Conservation (phyloP, 2,329 filamentous ascomycete genomes). For the Grosmannia penicillata region DNA sequence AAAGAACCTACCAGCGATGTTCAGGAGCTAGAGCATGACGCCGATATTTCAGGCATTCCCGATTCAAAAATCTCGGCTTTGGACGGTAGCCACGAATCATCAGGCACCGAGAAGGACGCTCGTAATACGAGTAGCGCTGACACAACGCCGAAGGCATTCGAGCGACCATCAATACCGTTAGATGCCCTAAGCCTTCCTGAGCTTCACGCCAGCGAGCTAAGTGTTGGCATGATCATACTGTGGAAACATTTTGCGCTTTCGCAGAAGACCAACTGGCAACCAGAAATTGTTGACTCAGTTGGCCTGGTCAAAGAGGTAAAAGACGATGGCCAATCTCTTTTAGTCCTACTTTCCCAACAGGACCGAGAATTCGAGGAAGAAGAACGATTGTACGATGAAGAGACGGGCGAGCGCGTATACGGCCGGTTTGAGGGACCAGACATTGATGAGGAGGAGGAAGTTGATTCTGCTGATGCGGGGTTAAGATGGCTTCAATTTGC, state of each 20-base stretch:
- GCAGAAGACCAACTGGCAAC: slow-evolving; percentile 49
- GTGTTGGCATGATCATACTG: slow-evolving; percentile 48
- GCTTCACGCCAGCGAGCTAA: slow-evolving; percentile 32
- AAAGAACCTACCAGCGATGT: too few species aligned
- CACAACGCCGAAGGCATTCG: slow-evolving; percentile 23
- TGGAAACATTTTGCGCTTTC: slow-evolving; percentile 53
- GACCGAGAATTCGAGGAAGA: slow-evolving; percentile 44
- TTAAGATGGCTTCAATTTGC: slow-evolving; percentile 38
- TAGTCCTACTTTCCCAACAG: slow-evolving; percentile 52
- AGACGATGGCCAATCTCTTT: slow-evolving; percentile 34
- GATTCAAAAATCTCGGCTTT: too few species aligned
- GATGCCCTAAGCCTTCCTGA: slow-evolving; percentile 38
- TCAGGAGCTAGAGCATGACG: too few species aligned
- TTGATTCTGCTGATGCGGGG: slow-evolving; percentile 30
- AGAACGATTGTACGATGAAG: slow-evolving; percentile 46
- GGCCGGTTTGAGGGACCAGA: slow-evolving; percentile 63
- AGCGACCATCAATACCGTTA: slow-evolving; percentile 47
- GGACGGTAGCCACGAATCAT: too few species aligned
- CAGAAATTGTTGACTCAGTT: slow-evolving; percentile 47
- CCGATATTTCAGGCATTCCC: too few species aligned
- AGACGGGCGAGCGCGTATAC: slow-evolving; percentile 59
- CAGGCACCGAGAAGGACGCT: too few species aligned
- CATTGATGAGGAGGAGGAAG: slow-evolving; percentile 37
- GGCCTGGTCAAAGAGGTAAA: slow-evolving; percentile 46
- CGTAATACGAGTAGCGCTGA: too few species aligned